Evolutionary conservation across 2,329 filamentous ascomycete species (phyloP).

Genomic region (Raffaelea arxii): DNA sequence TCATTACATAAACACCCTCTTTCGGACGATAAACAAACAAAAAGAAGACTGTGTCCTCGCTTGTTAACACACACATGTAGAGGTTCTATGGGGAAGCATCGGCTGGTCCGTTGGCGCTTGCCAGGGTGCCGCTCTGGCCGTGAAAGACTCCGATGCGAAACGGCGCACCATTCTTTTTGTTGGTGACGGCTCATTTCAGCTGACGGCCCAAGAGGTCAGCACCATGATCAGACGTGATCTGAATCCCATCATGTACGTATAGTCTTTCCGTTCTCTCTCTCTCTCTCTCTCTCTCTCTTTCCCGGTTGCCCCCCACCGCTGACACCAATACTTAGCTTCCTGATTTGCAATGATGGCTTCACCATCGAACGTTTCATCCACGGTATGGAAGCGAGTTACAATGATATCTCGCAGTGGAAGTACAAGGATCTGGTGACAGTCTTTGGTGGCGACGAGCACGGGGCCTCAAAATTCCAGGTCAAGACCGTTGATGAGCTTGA

Average conservation of each 20-base stretch:
- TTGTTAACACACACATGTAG: constrained; percentile 6
- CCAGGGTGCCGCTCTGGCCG: constrained; percentile 60
- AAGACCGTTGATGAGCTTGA: constrained; percentile 12
- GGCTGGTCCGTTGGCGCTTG: constrained; percentile 51
- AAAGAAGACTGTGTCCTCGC: no score
- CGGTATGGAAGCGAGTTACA: constrained; percentile 69
- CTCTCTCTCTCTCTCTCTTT: no score
- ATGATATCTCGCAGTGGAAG: constrained; percentile 70
- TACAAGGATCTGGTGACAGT: constrained; percentile 29
- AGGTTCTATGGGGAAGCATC: constrained; percentile 53
- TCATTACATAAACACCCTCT: no score
- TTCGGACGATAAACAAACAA: no score
- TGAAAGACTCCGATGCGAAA: constrained; percentile 37
- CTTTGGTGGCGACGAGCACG: constrained; percentile 11
- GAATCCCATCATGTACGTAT: constrained; percentile 61
- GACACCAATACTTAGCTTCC: constrained; percentile 40
- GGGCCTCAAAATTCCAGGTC: constrained; percentile 13
- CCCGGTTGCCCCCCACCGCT: not conserved
- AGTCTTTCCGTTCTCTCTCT: not conserved
- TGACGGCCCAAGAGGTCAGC: constrained; percentile 74
- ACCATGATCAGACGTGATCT: constrained; percentile 72
- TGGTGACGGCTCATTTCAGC: constrained; percentile 80
- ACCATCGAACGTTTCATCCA: constrained; percentile 87
- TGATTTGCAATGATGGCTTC: constrained; percentile 82
- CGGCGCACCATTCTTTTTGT: constrained; percentile 72